phyloP scores from a whole-genome alignment of 2,329 filamentous ascomycete genomes.

The Aspergillus sp. region DNA sequence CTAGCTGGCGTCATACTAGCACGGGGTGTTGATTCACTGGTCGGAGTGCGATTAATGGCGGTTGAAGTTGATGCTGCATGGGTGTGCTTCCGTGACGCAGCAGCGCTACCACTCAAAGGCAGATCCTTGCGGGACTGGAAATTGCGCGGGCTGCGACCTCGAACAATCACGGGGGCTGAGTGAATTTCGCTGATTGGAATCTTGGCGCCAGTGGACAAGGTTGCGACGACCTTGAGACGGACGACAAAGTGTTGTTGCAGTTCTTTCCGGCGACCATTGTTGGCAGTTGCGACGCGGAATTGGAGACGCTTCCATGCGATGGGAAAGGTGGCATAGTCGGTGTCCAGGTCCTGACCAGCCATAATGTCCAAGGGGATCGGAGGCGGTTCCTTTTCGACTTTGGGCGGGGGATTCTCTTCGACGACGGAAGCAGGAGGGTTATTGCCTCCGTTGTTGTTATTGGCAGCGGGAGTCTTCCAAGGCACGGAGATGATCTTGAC shows the following conservation, averaged over 20 bases:
- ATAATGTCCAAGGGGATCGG: conserved; percentile 66
- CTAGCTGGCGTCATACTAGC: conserved; percentile 23
- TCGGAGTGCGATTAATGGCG: conserved; percentile 26
- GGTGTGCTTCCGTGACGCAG: conserved; percentile 68
- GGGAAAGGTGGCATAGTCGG: conserved; percentile 82
- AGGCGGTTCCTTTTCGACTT: conserved; percentile 76
- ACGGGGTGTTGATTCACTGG: conserved; percentile 23
- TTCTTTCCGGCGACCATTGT: conserved; percentile 90
- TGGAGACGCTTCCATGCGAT: conserved; percentile 92
- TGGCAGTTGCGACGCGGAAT: conserved; percentile 90
- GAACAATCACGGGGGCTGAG: conserved; percentile 87
- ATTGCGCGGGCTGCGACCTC: conserved; percentile 86
- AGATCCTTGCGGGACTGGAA: conserved; percentile 93
- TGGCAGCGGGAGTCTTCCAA: conserved; percentile 88
- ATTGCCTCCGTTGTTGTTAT: conserved; percentile 48
- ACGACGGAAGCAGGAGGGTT: background rate
- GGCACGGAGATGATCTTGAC: conserved; percentile 95
- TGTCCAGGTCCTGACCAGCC: conserved; percentile 62
- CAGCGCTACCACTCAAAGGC: conserved; percentile 71
- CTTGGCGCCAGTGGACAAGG: conserved; percentile 74
- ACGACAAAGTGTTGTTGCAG: conserved; percentile 94
- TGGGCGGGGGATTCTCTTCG: conserved; percentile 19
- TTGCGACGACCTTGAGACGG: conserved; percentile 77
- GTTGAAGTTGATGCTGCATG: conserved; percentile 26
- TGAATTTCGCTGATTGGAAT: conserved; percentile 74